These are phyloP conservation scores for Ilex aquifolium DNA, from an alignment of 257 asterid species.

Conservation along the genomic window DNA sequence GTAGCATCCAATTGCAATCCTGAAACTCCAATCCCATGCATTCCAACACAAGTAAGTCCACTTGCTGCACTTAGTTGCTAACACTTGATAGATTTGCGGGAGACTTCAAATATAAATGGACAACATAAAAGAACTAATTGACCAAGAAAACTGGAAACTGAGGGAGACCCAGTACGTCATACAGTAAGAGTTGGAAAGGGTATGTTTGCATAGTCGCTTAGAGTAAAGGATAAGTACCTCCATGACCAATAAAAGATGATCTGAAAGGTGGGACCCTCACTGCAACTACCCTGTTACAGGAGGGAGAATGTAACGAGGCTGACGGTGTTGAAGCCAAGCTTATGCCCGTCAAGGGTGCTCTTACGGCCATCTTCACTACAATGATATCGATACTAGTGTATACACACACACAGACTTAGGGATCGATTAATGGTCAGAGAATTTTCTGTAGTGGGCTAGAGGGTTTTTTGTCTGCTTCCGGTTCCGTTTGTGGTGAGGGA, in stretches of 20 bases:
- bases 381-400: neutral
- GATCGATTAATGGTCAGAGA: neutral
- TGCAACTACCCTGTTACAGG: constrained; percentile 35
- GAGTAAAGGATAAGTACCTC: constrained; percentile 39
- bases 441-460: neutral
- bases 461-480: neutral
- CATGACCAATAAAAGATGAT: constrained; percentile 56
- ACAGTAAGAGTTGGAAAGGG: constrained; percentile 1
- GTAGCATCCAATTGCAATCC: neutral
- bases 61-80: neutral
- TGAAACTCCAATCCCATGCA: neutral
- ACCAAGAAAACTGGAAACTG: neutral
- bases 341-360: constrained; percentile 51
- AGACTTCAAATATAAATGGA: neutral
- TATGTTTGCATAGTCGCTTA: neutral
- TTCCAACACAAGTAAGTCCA: neutral
- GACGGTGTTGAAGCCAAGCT: constrained; percentile 45
- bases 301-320: constrained; percentile 32
- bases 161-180: neutral
- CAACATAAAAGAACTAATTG: neutral
- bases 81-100: neutral
- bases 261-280: constrained; percentile 35
- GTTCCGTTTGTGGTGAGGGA: neutral
- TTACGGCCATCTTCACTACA: constrained; percentile 43
- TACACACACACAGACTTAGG: neutral